These are phyloP conservation scores for Ophiocordyceps polyrhachis-furcata DNA, from an alignment of 2,329 filamentous ascomycete species.

Conservation along the genomic window DNA sequence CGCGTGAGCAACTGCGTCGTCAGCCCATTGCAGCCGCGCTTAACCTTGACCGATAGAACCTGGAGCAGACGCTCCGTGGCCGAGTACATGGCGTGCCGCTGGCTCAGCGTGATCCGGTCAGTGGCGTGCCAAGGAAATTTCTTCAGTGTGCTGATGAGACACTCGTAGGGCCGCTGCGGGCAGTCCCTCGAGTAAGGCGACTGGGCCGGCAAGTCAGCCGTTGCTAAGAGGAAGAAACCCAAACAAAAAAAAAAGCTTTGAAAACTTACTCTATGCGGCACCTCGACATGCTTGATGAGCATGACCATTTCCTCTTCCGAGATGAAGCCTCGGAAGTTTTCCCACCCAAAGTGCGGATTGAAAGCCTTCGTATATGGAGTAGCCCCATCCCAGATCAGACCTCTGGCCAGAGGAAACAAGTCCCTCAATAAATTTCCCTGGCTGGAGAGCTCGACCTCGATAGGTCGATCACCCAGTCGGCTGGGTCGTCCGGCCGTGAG, in stretches of 20 bases:
- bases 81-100: constrained; percentile 34
- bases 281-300: constrained; percentile 44
- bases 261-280: constrained; percentile 37
- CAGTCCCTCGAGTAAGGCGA: constrained; percentile 41
- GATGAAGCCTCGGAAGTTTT: constrained; percentile 40
- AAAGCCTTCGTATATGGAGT: constrained; percentile 20
- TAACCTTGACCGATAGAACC: constrained; percentile 23
- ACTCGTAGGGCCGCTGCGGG: constrained; percentile 46
- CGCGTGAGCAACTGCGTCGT: constrained; percentile 34
- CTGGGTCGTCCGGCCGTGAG: constrained; percentile 19
- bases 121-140: constrained; percentile 46
- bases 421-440: constrained; percentile 39
- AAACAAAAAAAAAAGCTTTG: too few relatives aligned
- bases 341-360: constrained; percentile 23
- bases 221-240: too few relatives aligned
- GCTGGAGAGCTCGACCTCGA: constrained; percentile 37
- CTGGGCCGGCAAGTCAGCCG: constrained; percentile 13
- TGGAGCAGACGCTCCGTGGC: constrained; percentile 29
- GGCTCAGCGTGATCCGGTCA: constrained; percentile 34
- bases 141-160: constrained; percentile 41
- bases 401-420: constrained; percentile 39
- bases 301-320: constrained; percentile 44
- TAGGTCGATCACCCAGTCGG: constrained; percentile 36
- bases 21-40: constrained; percentile 21
- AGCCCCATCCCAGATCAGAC: constrained; percentile 33